Percentiles rank a stretch among this genome's conserved stretches.
Evolutionary conservation across 2,329 filamentous ascomycete species (phyloP).

Genomic region (Xylaria sp.): DNA sequence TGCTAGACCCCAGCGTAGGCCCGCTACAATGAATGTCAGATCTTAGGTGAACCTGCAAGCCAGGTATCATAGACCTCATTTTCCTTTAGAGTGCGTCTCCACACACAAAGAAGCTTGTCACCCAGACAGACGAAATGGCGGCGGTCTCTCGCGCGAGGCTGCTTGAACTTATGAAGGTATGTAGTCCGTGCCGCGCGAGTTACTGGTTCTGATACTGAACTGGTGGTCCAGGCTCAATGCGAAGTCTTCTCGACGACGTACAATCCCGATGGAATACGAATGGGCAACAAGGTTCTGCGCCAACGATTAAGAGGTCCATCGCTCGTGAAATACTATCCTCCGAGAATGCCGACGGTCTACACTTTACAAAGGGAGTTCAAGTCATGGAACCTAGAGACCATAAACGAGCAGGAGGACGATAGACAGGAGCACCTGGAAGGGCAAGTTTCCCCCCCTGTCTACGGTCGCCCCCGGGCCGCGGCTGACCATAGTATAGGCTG

Average conservation of each 20-base stretch:
- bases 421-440: conserved; percentile 74
- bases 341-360: conserved; percentile 59
- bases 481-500: conserved; percentile 53
- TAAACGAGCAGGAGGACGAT: conserved; percentile 78
- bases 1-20: no score
- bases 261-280: conserved; percentile 80
- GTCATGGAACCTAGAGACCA: conserved; percentile 68
- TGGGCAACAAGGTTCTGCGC: conserved; percentile 90
- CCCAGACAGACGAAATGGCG: conserved; percentile 50
- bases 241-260: conserved; percentile 87
- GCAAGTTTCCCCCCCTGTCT: conserved; percentile 46
- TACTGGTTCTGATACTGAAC: conserved; percentile 12
- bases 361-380: conserved; percentile 75
- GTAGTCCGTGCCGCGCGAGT: background rate
- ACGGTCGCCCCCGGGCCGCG: conserved; percentile 20
- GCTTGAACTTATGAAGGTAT: conserved; percentile 78
- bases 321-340: conserved; percentile 86
- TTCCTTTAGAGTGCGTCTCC: background rate
- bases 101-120: conserved; percentile 12
- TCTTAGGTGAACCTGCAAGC: no score
- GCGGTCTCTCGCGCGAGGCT: conserved; percentile 64
- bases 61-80: conserved; percentile 7
- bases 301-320: conserved; percentile 84
- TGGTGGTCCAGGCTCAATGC: conserved; percentile 72
- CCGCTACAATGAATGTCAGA: no score